Percentiles rank a stretch among this genome's conserved stretches.
These are phyloP conservation scores for Isabelozyma pseudorhagii DNA, from an alignment of 805 yeast genomes.

Conservation along the genomic window DNA sequence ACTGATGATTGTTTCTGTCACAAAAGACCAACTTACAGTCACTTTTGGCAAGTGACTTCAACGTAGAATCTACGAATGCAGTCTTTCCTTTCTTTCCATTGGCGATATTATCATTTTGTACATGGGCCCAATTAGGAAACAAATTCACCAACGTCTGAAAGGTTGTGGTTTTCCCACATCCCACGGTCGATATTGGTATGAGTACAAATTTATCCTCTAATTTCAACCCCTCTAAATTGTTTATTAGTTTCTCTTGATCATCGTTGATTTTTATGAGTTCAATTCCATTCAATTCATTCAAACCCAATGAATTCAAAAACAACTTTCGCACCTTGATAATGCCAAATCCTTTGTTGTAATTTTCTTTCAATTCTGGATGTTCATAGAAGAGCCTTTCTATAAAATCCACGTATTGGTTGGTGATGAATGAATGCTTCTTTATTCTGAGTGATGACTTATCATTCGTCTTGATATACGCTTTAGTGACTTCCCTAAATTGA, in stretches of 20 bases:
- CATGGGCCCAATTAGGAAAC: constrained; percentile 62
- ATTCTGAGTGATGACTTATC: constrained; percentile 5
- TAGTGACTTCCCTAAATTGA: constrained; percentile 85
- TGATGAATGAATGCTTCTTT: constrained; percentile 55
- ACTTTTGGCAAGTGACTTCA: constrained; percentile 25
- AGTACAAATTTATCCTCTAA: constrained; percentile 52
- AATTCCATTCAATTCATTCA: constrained; percentile 48
- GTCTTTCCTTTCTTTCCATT: constrained; percentile 41
- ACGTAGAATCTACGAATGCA: constrained; percentile 46
- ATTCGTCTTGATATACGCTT: constrained; percentile 43
- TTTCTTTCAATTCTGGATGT: constrained; percentile 44
- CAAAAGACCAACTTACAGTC: constrained; percentile 52
- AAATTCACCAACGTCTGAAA: constrained; percentile 56
- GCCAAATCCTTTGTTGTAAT: constrained; percentile 59
- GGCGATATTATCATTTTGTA: constrained; percentile 75
- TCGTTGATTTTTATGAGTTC: constrained; percentile 54
- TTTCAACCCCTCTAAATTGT: constrained; percentile 8
- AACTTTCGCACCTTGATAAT: constrained; percentile 67
- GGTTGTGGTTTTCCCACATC: constrained; percentile 92
- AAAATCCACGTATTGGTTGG: constrained; percentile 67
- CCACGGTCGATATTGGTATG: constrained; percentile 85
- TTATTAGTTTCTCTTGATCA: constrained; percentile 19
- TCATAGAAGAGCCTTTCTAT: constrained; percentile 52
- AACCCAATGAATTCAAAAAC: constrained; percentile 53
- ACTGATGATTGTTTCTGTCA: constrained; percentile 82